A percentile compares a stretch with the other conserved stretches of the same genome.
phyloP scores from a whole-genome alignment of 345 rosid species.

The Pugionium cornutum region DNA sequence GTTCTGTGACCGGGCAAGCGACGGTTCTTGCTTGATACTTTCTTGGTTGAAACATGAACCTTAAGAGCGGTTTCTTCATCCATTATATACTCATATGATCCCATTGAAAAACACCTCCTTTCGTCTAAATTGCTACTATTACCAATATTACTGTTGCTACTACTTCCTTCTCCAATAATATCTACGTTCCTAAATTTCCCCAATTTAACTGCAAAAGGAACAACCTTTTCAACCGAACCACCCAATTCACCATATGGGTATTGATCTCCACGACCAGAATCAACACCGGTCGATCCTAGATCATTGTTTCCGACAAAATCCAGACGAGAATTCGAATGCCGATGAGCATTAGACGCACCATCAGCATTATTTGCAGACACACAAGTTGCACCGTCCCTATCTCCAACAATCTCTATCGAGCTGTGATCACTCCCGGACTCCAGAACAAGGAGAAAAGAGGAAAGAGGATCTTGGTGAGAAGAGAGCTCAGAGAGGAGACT shows the following conservation, averaged over 20 bases:
- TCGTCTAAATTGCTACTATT: conserved; percentile 48
- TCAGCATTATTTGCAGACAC: conserved; percentile 22
- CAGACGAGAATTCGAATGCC: conserved; percentile 44
- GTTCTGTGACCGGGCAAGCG: conserved; percentile 60
- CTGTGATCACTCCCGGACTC: conserved; percentile 86
- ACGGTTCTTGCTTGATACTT: conserved; percentile 47
- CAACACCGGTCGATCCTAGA: conserved; percentile 46
- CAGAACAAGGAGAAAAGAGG: conserved; percentile 76
- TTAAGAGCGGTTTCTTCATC: conserved; percentile 69
- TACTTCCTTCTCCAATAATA: conserved; percentile 49
- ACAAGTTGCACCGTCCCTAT: conserved; percentile 45
- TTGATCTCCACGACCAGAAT: conserved; percentile 36
- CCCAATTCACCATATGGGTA: conserved; percentile 38
- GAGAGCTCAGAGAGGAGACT: conserved; percentile 67
- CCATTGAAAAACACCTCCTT: conserved; percentile 95
- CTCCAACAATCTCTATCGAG: conserved; percentile 64
- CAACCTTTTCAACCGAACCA: conserved; percentile 64
- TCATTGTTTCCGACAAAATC: conserved; percentile 26
- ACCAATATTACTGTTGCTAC: conserved; percentile 36
- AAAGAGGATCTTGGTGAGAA: conserved; percentile 47
- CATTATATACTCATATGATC: conserved; percentile 93
- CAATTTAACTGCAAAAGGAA: conserved; percentile 66
- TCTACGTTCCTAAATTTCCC: conserved; percentile 84
- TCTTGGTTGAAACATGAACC: conserved; percentile 75
- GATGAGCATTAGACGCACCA: conserved; percentile 15